Base-by-base conservation (phyloP, 73 alveolate species). In the Paramecium primaurelia region DNA sequence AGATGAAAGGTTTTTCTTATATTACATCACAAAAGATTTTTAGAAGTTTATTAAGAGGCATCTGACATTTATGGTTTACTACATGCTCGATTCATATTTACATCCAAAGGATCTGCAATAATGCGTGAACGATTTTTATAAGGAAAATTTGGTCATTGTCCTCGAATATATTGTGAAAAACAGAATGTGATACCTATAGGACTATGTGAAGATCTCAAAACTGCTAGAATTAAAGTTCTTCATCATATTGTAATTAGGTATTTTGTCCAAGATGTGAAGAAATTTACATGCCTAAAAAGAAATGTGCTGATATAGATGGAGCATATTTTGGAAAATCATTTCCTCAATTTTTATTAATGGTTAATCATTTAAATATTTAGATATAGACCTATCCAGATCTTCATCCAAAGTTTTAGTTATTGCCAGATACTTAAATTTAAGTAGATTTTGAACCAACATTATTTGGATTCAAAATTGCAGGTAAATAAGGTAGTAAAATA, bases 241-340 rank as follows among this genome's bases (percentile, higher is more conserved):
- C 4, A 10, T 14, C 16, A 64, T 64, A 4, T 3, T 25, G 26
- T 32, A 64, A 64, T 14, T 64, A 64, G 84, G 84, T 64, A 47
- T 97, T 94, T 93, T 97, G 99, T 36, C 99, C 99, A 9, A 90
- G 95, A 59, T 97, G 99, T 45, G 99, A 97, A 87, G 99, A 97
- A 89, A 98, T 97, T 4, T 97, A 97, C 88, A 94, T 97, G 59
- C 99, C 99, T 32, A 97, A 97, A 64, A 93, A 68, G 89, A 96
- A 95, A 92, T 94, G 94, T 77, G 98, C 96, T 28, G 96, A 97
- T 92, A 83, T 95, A 64, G 97, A 95, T 92, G 97, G 97, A 28
- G 97, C 97, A 26, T 93, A 92, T 93, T 95, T 95, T 60, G 97
- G 97, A 64, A 64, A 86, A 26, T 93, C 97, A 47, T 88, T 93